Base-by-base conservation (phyloP, 208 protist species). In the Crithidia mellificae region DNA sequence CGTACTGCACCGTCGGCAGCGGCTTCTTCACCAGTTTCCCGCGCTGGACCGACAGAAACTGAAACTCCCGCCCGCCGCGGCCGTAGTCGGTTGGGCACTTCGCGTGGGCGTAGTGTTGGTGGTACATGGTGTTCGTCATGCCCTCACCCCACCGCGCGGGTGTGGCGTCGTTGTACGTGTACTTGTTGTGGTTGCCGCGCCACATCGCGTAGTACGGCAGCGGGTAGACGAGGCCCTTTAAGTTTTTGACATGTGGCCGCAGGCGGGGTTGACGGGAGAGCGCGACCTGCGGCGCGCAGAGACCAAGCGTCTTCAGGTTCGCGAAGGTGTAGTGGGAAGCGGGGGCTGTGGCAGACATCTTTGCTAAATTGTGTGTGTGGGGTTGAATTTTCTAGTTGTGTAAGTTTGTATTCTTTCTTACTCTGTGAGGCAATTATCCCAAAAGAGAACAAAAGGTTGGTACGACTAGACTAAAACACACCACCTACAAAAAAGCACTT, bases 31-130 rank as follows among this genome's bases (percentile, higher is more conserved):
- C 54, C n/a, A 94, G 67, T 65, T 84, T 94, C 19, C 91, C 91
- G 14, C 74, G 68, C 59, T 73, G 66, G 14, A 94, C 87, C 14
- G 83, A 80, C 15, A 96, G 64, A 56, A 88, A 94, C 44, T 77
- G 76, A 68, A 94, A 94, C 73, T 96, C 88, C 9, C 89, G 78
- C 5, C 90, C 90, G n/a, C 78, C 91, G 34, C 88, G 86, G 43
- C 91, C 88, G 72, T 94, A 96, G 81, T 96, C 91, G 25, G 84
- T 88, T 2, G 89, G 88, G 74, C 88, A 93, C 82, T 96, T 96
- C 46, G 91, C 91, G 53, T 96, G 91, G 4, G 85, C 73, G 68
- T 91, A 96, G 78, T 96, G 87, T 68, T 94, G 88, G 59, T 96
- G 91, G 63, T 94, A 93, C 87, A 91, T 87, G 38, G 50, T 67